Percentiles rank a stretch among this genome's conserved stretches.
Evolutionary conservation across 371 early-diverging fungal genomes (phyloP).

Genomic region (Mortierella sp.): DNA sequence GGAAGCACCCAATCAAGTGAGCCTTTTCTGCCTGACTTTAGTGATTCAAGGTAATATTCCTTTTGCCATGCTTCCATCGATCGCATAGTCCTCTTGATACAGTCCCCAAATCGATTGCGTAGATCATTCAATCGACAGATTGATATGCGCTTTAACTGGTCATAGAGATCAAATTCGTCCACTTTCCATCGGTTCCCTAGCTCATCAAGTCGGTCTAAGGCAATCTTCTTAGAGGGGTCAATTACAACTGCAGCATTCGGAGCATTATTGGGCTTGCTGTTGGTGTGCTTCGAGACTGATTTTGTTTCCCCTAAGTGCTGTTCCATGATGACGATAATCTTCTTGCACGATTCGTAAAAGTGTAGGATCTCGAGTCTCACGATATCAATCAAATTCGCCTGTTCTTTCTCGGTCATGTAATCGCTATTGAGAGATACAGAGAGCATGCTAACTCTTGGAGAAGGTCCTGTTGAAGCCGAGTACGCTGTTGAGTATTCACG

Average conservation of each 20-base stretch:
- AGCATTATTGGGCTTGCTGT: constrained; percentile 1
- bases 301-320: constrained; percentile 51
- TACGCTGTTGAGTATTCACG: constrained; percentile 18
- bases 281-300: constrained; percentile 28
- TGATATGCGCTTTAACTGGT: constrained; percentile 35
- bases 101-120: constrained; percentile 45
- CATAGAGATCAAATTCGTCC: constrained; percentile 50
- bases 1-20: constrained; percentile 41
- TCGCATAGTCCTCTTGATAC: constrained; percentile 41
- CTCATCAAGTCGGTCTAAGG: constrained; percentile 38
- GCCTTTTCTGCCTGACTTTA: not conserved
- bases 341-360: constrained; percentile 61
- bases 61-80: constrained; percentile 55
- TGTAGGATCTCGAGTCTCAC: constrained; percentile 57
- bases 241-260: not conserved
- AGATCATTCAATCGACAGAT: constrained; percentile 39
- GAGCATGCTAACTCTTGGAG: constrained; percentile 2
- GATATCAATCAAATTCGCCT: constrained; percentile 23
- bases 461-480: constrained; percentile 11
- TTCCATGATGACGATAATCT: constrained; percentile 58
- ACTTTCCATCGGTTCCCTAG: constrained; percentile 45
- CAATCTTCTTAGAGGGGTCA: constrained; percentile 37
- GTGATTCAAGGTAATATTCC: constrained; percentile 23
- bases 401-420: constrained; percentile 42
- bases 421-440: constrained; percentile 31